These are phyloP conservation scores for Rhynchospora breviuscula DNA, from an alignment of 176 grass and related monocot genomes.

Conservation along the genomic window DNA sequence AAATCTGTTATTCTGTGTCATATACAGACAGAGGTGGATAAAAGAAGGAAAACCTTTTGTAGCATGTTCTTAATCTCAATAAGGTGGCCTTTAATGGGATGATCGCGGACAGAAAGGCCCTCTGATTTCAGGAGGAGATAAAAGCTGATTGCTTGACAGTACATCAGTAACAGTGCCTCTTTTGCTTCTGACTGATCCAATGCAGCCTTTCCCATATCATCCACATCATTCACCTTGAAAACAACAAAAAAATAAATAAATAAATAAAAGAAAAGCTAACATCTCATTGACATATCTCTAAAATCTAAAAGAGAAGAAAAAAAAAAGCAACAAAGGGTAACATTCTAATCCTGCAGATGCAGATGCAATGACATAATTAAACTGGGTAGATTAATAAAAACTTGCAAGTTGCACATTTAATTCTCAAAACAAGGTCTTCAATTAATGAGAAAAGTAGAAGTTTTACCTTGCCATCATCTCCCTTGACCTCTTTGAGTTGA, in stretches of 20 bases:
- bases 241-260: not conserved
- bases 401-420: not conserved
- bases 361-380: not conserved
- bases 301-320: not conserved
- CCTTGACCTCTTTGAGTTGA: slow-evolving; percentile 48
- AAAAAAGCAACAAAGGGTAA: not conserved
- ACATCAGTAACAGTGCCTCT: slow-evolving; percentile 59
- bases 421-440: not conserved
- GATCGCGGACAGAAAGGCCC: slow-evolving; percentile 69
- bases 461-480: slow-evolving; percentile 43
- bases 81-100: slow-evolving; percentile 80
- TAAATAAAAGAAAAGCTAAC: not conserved
- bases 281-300: slow-evolving; percentile 18
- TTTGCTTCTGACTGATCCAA: slow-evolving; percentile 60
- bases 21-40: not conserved
- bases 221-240: slow-evolving; percentile 29
- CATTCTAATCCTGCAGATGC: not conserved
- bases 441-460: not conserved
- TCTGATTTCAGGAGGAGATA: slow-evolving; percentile 95
- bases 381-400: not conserved
- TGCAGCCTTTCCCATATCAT: slow-evolving; percentile 32
- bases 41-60: slow-evolving; percentile 52
- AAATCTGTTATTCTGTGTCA: not conserved
- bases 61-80: slow-evolving; percentile 86
- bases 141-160: slow-evolving; percentile 88